A percentile compares a stretch with the other conserved stretches of the same genome.
Conservation (phyloP, 345 rosid species). For the Punica granatum region DNA sequence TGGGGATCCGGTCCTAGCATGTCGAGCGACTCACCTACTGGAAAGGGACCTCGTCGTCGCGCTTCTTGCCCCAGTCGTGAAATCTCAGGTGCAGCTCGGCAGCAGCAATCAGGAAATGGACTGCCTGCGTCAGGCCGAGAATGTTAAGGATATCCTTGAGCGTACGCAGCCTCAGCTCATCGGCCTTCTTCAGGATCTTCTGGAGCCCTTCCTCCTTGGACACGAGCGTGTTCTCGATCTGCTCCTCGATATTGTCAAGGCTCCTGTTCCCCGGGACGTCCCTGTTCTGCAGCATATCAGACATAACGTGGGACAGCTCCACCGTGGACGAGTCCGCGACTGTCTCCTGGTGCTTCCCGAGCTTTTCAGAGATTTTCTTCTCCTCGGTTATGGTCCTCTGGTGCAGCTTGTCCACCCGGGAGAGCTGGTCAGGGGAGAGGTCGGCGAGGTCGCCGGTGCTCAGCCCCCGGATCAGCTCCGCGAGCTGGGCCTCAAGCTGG, state of each 20-base stretch:
- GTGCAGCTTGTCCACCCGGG: conserved; percentile 27
- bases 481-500: conserved; percentile 29
- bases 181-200: conserved; percentile 25
- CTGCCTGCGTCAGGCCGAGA: conserved; percentile 26
- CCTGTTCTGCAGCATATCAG: conserved; percentile 11
- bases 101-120: conserved; percentile 39
- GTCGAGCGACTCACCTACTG: too few species aligned
- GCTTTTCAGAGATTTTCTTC: conserved; percentile 26
- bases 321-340: conserved; percentile 40
- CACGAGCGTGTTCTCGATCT: conserved; percentile 17
- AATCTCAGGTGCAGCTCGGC: conserved; percentile 39
- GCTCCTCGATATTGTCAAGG: neutral
- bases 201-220: conserved; percentile 19
- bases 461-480: conserved; percentile 24
- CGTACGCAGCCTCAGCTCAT: conserved; percentile 35
- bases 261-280: neutral
- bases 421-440: conserved; percentile 26
- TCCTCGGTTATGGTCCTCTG: conserved; percentile 21
- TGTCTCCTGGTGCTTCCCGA: conserved; percentile 34
- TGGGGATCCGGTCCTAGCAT: neutral
- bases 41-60: conserved; percentile 8
- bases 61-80: conserved; percentile 41
- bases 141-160: conserved; percentile 20
- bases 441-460: conserved; percentile 30
- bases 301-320: conserved; percentile 27